These are phyloP conservation scores for Odontarrhena argentea DNA, from an alignment of 345 rosid species.

Conservation along the genomic window DNA sequence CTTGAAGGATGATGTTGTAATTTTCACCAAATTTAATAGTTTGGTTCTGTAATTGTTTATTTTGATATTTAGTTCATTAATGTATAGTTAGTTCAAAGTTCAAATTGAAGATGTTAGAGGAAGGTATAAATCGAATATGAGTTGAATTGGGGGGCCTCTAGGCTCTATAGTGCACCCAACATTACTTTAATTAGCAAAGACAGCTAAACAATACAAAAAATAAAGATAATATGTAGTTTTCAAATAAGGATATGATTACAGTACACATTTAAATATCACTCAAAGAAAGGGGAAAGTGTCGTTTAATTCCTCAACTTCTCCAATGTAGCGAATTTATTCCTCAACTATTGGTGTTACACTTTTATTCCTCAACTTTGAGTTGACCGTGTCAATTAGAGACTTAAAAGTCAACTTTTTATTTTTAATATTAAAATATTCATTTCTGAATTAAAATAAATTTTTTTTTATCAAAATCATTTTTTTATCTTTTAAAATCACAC, in stretches of 20 bases:
- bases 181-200: slow-evolving; percentile 29
- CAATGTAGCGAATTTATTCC: too few species aligned
- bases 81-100: slow-evolving; percentile 6
- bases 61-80: not conserved
- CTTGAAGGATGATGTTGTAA: not conserved
- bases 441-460: too few species aligned
- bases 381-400: too few species aligned
- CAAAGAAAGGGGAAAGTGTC: too few species aligned
- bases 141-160: slow-evolving; percentile 26
- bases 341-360: too few species aligned
- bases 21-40: not conserved
- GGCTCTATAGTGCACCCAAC: slow-evolving; percentile 35
- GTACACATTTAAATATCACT: not conserved
- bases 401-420: too few species aligned
- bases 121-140: slow-evolving; percentile 24
- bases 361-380: too few species aligned
- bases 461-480: too few species aligned
- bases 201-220: slow-evolving; percentile 34
- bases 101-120: slow-evolving; percentile 1
- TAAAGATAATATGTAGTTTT: not conserved
- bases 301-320: too few species aligned
- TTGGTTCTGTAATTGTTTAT: not conserved
- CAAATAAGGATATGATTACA: slow-evolving; percentile 11
- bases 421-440: too few species aligned
- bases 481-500: too few species aligned